These are phyloP conservation scores for Mucor plumbeus DNA, from an alignment of 371 early-diverging fungal species.

Conservation along the genomic window DNA sequence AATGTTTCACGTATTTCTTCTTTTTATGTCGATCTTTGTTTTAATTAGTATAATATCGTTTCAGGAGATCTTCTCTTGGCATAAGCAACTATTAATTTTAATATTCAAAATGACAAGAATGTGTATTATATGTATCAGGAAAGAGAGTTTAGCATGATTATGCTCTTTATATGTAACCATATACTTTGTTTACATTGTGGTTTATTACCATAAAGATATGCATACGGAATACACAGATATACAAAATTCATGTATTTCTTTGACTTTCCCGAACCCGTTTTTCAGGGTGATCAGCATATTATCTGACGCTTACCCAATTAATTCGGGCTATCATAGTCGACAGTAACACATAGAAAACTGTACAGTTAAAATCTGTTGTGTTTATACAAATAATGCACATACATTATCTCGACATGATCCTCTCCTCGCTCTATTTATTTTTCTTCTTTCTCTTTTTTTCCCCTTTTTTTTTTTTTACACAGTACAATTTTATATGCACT, in stretches of 20 bases:
- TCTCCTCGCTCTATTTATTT: neutral
- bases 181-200: too few species aligned
- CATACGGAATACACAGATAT: too few species aligned
- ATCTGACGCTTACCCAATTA: neutral
- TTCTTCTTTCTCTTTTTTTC: neutral
- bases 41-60: neutral
- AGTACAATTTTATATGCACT: neutral
- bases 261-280: neutral
- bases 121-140: neutral
- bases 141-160: neutral
- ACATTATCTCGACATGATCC: too few species aligned
- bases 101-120: neutral
- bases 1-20: neutral
- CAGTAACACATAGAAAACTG: neutral
- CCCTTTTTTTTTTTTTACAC: neutral
- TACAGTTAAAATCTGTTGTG: too few species aligned
- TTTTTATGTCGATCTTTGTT: neutral
- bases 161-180: neutral
- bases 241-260: neutral
- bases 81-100: neutral
- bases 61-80: neutral
- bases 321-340: neutral
- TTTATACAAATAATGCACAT: neutral
- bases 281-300: neutral
- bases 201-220: too few species aligned